Base-by-base conservation (phyloP, 805 yeast species). In the Cyberlindnera nakhonratchasimensis region DNA sequence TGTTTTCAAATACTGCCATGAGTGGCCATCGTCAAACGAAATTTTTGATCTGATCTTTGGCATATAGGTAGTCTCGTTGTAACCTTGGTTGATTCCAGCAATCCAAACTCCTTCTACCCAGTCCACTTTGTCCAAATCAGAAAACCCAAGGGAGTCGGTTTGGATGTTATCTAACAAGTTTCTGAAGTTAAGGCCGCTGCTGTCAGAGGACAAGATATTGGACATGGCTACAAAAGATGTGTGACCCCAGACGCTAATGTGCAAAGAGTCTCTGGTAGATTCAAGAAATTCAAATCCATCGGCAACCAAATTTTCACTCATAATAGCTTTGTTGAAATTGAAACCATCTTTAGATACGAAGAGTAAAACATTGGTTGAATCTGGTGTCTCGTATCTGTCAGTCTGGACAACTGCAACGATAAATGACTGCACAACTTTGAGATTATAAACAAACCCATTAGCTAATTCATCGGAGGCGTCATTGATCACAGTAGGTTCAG, bases 31-130 rank as follows among this genome's bases (percentile, higher is more conserved):
- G 46, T 70, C 69, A 42, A 59, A 65, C 1, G 70, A 58, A 39
- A 70, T 66, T 47, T 64, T 65, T 9, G 67, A 51, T 28, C 61
- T 53, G 2, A 53, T 34, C 6, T 46, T 28, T 7, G 64, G 64
- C 4, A 26, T 16, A 5, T 37, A 46, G 6, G 48, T 39, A 13
- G 35, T 29, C 2, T 42, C 31, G 20, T 52, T 53, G 40, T 44
- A 47, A 37, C 61, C 49, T 35, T 52, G 37, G 34, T 39, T 50
- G 25, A 64, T 47, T 48, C 72, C 72, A 9, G 79, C 73, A 33
- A 82, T 54, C 81, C 86, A 76, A 13, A 75, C 74, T 10, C 90
- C 91, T 47, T 82, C 86, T n/a, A 80, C 67, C 39, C 73, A 74
- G 33, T 67, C 70, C 18, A 74, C 52, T 31, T 63, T 63, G 6